Conservation (phyloP, 2,329 filamentous ascomycete species). For the Rutstroemia sp. region DNA sequence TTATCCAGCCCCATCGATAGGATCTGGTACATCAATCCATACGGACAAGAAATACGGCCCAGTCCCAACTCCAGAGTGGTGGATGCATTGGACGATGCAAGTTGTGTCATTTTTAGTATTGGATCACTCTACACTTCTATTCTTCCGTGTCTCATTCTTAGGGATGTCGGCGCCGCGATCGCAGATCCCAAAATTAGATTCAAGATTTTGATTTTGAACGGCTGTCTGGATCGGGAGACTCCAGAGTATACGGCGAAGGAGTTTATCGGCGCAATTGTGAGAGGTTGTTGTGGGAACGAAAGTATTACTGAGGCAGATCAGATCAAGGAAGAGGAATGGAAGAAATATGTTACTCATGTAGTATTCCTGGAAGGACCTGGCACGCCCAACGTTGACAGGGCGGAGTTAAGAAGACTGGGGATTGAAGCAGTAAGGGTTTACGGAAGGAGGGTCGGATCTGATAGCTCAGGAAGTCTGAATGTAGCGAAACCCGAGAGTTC, state of each 20-base stretch:
- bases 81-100: slow-evolving; percentile 60
- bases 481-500: not conserved
- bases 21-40: slow-evolving; percentile 97
- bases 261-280: slow-evolving; percentile 73
- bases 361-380: slow-evolving; percentile 68
- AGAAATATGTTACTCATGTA: slow-evolving; percentile 72
- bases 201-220: slow-evolving; percentile 70
- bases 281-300: slow-evolving; percentile 45
- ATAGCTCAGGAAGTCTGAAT: slow-evolving; percentile 30
- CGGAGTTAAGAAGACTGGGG: slow-evolving; percentile 55
- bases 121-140: slow-evolving; percentile 91
- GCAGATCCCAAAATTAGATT: slow-evolving; percentile 38
- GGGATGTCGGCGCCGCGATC: slow-evolving; percentile 64
- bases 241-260: slow-evolving; percentile 69
- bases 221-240: slow-evolving; percentile 78
- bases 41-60: slow-evolving; percentile 90
- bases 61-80: slow-evolving; percentile 70
- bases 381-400: slow-evolving; percentile 63
- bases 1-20: slow-evolving; percentile 70
- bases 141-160: slow-evolving; percentile 72
- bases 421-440: slow-evolving; percentile 74
- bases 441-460: slow-evolving; percentile 46
- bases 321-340: slow-evolving; percentile 41
- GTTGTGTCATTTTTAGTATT: slow-evolving; percentile 80
- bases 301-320: slow-evolving; percentile 23